Evolutionary conservation across 192 early-diverging fungal genomes (phyloP).

Genomic region (Umbelopsis sp.): DNA sequence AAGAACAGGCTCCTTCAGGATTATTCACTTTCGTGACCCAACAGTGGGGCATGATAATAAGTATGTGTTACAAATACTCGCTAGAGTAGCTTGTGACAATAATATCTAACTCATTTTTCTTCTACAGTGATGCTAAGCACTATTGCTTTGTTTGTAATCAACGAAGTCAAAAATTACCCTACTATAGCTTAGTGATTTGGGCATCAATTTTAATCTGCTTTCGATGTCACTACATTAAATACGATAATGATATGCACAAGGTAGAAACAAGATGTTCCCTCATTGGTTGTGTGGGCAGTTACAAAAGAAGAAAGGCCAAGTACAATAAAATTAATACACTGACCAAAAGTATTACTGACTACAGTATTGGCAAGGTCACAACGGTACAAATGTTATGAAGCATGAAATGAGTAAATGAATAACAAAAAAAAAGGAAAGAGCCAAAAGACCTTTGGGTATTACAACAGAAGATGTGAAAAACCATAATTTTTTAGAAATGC

Average conservation of each 20-base stretch:
- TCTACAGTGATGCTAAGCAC: constrained; percentile 14
- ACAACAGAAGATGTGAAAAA: too few relatives aligned
- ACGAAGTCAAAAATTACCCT: constrained; percentile 17
- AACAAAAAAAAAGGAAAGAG: too few relatives aligned
- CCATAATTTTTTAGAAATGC: background rate
- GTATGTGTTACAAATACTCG: background rate
- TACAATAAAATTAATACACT: background rate
- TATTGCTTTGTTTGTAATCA: constrained; percentile 18
- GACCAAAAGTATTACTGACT: too few relatives aligned
- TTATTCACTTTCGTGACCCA: constrained; percentile 10
- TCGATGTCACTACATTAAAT: too few relatives aligned
- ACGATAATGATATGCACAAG: too few relatives aligned
- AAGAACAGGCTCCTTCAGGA: background rate
- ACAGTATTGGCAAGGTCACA: too few relatives aligned
- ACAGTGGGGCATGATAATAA: constrained; percentile 14
- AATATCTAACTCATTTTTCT: background rate
- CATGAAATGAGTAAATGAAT: too few relatives aligned
- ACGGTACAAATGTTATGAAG: too few relatives aligned
- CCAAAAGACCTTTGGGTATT: too few relatives aligned
- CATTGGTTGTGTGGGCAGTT: background rate
- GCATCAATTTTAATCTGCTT: too few relatives aligned
- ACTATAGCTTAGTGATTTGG: too few relatives aligned
- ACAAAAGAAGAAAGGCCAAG: background rate
- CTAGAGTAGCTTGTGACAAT: background rate
- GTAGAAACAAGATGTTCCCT: too few relatives aligned